Base-by-base conservation (phyloP, 225 moss, liverwort and hornwort species). In the Physcomitrium patens region DNA sequence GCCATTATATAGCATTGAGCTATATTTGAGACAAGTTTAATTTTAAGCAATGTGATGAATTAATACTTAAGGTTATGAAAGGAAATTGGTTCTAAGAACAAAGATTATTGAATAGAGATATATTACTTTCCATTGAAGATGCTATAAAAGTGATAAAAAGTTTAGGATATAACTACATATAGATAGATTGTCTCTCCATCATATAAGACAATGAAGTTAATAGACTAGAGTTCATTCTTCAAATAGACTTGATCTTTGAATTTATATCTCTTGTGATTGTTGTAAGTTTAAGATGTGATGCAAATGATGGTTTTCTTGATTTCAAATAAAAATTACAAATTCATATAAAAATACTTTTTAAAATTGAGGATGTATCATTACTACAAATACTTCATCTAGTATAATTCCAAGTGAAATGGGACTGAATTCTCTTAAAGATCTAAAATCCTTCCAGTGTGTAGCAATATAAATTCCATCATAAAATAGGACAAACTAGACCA, bases 181-280 rank as follows among this genome's bases (percentile, higher is more conserved):
- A 63, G 63, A 23, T 69, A 50, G 76, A 76, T 43, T 28, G 68
- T 41, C 76, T 76, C 16, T 76, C 68, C 50, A 76, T 77, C 70
- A 17, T 11, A 9, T 69, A 77, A 69, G 69, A 63, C 7, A 8
- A 51, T 62, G 31, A 53, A 13, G 63, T 7, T 1, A 70, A 64
- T 57, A 23, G 16, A 60, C 5, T 0, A 0, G 0, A 42, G 42
- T 62, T 50, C 16, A 22, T 77, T 9, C 51, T 10, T 52, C 0
- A 47, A 9, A 77, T 77, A 70, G 69, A 77, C 17, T 77, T 11
- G 0, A 69, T 77, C 10, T 77, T 2, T 59, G 51, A 50, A 42
- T 62, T 20, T 50, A 69, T 43, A 0, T 69, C 22, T 2, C 42
- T 77, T n/a, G 69, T 62, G 8, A 70, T 63, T n/a, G 52, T 70